Conservation (phyloP, 805 yeast genomes). For the Zygosaccharomyces siamensis region DNA sequence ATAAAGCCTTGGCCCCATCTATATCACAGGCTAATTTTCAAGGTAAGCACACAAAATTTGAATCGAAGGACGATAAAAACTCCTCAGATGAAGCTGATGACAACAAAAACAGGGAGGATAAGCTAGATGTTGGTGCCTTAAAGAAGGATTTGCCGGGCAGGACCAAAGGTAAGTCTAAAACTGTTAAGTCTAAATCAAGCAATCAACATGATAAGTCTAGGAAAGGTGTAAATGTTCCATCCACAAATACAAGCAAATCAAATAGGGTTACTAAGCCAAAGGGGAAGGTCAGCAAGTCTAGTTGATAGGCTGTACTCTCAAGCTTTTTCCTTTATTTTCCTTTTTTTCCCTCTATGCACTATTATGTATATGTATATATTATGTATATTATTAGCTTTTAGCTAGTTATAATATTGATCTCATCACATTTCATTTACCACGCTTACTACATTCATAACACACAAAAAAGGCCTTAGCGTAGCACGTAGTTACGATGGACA, state of each 20-base stretch:
- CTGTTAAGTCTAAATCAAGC: background rate
- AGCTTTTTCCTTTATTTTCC: too few species aligned
- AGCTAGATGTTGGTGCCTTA: constrained; percentile 5
- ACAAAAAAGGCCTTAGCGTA: background rate
- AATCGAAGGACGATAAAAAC: constrained; percentile 10
- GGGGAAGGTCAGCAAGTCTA: background rate
- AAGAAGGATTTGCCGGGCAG: constrained; percentile 1
- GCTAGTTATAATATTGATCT: background rate
- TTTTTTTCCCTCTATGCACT: background rate
- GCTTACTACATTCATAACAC: background rate
- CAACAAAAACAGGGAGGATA: constrained; percentile 1
- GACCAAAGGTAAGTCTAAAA: background rate
- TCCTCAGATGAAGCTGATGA: background rate
- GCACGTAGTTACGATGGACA: constrained; percentile 34
- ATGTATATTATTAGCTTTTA: background rate
- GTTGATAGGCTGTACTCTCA: background rate
- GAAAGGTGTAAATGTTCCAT: background rate
- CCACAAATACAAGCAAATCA: background rate
- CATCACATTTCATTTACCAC: background rate
- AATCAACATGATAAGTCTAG: background rate
- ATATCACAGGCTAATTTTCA: constrained; percentile 49
- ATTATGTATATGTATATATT: background rate
- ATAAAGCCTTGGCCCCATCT: constrained; percentile 50
- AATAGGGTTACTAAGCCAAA: background rate
- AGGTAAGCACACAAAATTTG: constrained; percentile 51